A percentile compares a stretch with the other conserved stretches of the same genome.
phyloP scores from a whole-genome alignment of 805 yeast genomes.

The Spathaspora hagerdaliae region DNA sequence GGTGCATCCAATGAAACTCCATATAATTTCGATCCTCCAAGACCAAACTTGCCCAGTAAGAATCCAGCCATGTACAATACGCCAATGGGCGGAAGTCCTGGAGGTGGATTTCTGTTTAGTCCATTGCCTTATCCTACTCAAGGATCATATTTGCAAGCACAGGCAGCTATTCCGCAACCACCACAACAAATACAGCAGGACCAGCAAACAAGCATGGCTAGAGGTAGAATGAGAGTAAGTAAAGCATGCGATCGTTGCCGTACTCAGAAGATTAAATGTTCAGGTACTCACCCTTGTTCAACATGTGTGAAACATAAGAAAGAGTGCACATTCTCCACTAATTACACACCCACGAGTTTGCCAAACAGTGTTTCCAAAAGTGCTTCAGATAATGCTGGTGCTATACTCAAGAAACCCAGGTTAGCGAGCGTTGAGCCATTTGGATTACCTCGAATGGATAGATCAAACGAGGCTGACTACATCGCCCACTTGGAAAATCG shows the following conservation, averaged over 20 bases:
- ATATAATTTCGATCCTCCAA: neutral
- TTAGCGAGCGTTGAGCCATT: slow-evolving; percentile 9
- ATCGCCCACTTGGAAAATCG: slow-evolving; percentile 35
- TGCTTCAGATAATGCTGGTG: neutral
- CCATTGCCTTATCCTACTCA: neutral
- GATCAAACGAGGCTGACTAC: slow-evolving; percentile 16
- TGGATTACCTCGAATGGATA: slow-evolving; percentile 17
- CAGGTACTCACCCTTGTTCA: slow-evolving; percentile 49
- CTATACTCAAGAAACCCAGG: slow-evolving; percentile 5
- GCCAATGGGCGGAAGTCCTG: neutral
- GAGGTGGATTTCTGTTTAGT: neutral
- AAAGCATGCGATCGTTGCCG: slow-evolving; percentile 58
- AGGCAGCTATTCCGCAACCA: neutral
- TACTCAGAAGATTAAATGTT: slow-evolving; percentile 53
- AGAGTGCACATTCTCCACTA: slow-evolving; percentile 26
- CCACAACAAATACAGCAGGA: neutral
- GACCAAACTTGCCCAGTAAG: neutral
- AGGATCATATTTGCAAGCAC: neutral
- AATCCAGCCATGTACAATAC: neutral
- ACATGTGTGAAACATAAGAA: slow-evolving; percentile 39
- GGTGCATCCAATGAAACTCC: neutral
- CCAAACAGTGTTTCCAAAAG: neutral
- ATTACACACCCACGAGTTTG: neutral
- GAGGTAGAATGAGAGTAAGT: slow-evolving; percentile 36
- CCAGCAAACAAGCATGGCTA: neutral